These are phyloP conservation scores for Ogataea hybrid DNA, from an alignment of 1,139 yeast species.

Conservation along the genomic window DNA sequence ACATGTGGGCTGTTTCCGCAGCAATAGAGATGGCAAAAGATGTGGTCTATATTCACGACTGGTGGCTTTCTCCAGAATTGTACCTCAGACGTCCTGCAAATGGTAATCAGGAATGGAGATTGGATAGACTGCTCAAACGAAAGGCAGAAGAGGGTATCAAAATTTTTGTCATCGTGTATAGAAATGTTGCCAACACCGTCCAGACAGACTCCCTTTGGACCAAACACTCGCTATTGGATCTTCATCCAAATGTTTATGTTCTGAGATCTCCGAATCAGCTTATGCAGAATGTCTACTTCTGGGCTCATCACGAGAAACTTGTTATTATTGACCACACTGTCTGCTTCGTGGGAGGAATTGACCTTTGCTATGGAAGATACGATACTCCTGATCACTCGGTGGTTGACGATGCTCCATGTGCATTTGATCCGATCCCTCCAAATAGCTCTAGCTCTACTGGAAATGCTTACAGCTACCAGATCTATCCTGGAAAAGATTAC, in stretches of 20 bases:
- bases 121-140: slow-evolving; percentile 82
- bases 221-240: slow-evolving; percentile 82
- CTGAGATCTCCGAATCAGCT: slow-evolving; percentile 95
- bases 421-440: slow-evolving; percentile 34
- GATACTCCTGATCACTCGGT: slow-evolving; percentile 96
- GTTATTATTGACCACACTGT: slow-evolving; percentile 84
- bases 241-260: slow-evolving; percentile 85
- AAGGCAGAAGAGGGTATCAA: slow-evolving; percentile 96
- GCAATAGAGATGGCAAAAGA: slow-evolving; percentile 95
- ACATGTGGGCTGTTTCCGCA: slow-evolving; percentile 93
- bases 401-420: slow-evolving; percentile 62
- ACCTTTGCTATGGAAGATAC: slow-evolving; percentile 91
- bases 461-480: slow-evolving; percentile 50
- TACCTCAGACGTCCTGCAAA: slow-evolving; percentile 92
- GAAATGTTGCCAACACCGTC: slow-evolving; percentile 92
- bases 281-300: slow-evolving; percentile 87
- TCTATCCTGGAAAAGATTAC: slow-evolving; percentile 96
- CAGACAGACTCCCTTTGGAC: slow-evolving; percentile 94
- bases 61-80: slow-evolving; percentile 98
- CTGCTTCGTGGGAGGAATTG: slow-evolving; percentile 94
- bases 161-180: slow-evolving; percentile 87
- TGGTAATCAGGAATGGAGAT: slow-evolving; percentile 92
- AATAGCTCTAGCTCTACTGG: slow-evolving; percentile 1
- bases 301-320: slow-evolving; percentile 99
- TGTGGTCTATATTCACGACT: slow-evolving; percentile 91